Evolutionary conservation across 2,329 filamentous ascomycete genomes (phyloP), one percentile per base, ranked within the genome.

Genomic region (Acephala macrosclerotiorum): DNA sequence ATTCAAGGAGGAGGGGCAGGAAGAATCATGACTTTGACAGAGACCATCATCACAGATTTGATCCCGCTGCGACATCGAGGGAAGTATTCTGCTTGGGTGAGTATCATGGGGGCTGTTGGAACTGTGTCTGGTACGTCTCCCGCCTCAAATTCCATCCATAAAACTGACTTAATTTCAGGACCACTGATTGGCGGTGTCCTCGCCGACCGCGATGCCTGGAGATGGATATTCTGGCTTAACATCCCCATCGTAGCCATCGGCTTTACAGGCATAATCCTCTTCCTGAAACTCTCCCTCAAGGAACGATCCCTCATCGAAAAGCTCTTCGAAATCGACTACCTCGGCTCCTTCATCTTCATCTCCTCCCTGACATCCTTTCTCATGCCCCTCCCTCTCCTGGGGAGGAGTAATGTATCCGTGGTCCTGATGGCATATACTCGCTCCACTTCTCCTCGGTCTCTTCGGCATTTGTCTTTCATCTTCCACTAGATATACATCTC

Each of bases 341-440:
- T 63, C 25, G 65, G 68, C 14, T 33, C 36, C 20, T 22, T 51
- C 26, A 35, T 67, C 18, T 61, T 69, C 47, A 70, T 74, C 58
- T 70, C 67, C n/a, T 64, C 68, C 38, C 14, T 47, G 6, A 66
- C 59, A 12, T 33, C 65, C 70, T 42, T 68, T 64, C 36, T 70
- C 1, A 59, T 70, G 14, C 55, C 40, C n/a, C 18, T 71, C 40
- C n/a, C 18, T 71, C 2, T 58, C 58, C 11, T 66, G 60, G 66
- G 65, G 65, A 12, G 88, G 87, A 36, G 81, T 89, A 12, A 83
- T 88, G 76, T 90, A 89, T 73, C 72, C 81, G 0, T 91, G 89
- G 89, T 74, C 78, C 47, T 86, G 82, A 8, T 89, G 84, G 81
- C 80, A 82, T 1, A 89, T 87, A 0, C 77, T 91, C 2, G 80